Base-by-base conservation (phyloP, 2,329 filamentous ascomycete species). In the Neopestalotiopsis sp. region DNA sequence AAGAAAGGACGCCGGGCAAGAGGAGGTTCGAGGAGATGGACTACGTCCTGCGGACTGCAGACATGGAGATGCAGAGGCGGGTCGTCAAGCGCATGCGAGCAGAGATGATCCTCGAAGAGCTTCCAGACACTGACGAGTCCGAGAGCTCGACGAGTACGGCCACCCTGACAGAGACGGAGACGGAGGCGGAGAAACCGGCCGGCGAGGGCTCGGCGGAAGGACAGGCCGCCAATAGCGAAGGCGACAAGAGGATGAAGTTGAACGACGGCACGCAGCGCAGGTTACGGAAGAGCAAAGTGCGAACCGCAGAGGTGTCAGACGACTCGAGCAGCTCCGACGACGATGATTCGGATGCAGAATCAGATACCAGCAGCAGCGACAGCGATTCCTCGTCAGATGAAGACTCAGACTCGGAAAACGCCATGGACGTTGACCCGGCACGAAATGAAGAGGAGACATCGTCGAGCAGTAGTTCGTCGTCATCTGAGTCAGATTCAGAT, bases 71-170 rank as follows among this genome's bases (percentile, higher is more conserved):
- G 78, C 84, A 86, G 70, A 81, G 81, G 68, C 85, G 89, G 32
- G 82, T 90, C 65, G 83, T 89, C 61, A 90, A 89, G 82, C 87
- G 89, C 67, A 89, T 90, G 83, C 87, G 89, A 40, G 87, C 89
- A 9, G 89, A 91, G 77, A 82, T 84, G 71, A 83, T 91, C 38
- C 73, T 89, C 42, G 84, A 85, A 40, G 85, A 88, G 74, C 80
- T 91, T n/a, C 84, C 82, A 0, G 85, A 86, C 65, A 81, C 80
- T 63, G 85, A 83, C 28, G 82, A 84, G n/a, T 74, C 73, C 17
- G 79, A 61, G 79, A 79, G 70, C 67, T 73, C 76, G 20, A 73
- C 73, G 20, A 73, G 72, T 30, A 74, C 72, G 42, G 74, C 75
- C 0, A 72, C 75, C 1, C 73, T 76, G 3, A 74, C 74, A 1